These are phyloP conservation scores for Thymus mandschuricus DNA, from an alignment of 257 asterid genomes.

Conservation along the genomic window DNA sequence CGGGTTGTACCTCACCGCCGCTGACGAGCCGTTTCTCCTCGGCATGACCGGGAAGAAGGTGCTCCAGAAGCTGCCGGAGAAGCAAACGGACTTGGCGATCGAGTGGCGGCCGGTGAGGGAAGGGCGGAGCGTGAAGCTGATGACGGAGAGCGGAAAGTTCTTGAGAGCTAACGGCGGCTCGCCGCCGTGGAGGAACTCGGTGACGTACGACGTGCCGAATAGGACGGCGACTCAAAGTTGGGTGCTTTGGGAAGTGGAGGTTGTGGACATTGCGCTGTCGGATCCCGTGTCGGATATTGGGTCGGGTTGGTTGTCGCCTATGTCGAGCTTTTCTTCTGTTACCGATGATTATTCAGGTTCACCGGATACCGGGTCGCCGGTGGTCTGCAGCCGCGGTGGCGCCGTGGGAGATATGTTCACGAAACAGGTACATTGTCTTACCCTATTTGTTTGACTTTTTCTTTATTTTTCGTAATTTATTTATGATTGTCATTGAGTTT, in stretches of 20 bases:
- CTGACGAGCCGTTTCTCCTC: constrained; percentile 58
- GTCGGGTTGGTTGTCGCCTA: constrained; percentile 35
- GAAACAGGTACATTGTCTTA: constrained; percentile 37
- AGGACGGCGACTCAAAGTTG: constrained; percentile 76
- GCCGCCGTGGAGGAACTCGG: constrained; percentile 80
- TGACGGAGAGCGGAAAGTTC: constrained; percentile 63
- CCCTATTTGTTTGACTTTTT: constrained; percentile 16
- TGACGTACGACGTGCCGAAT: constrained; percentile 79
- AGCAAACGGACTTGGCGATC: constrained; percentile 29
- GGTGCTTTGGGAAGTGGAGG: constrained; percentile 77
- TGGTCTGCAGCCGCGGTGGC: not conserved
- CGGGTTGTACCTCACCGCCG: constrained; percentile 73
- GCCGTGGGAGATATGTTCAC: constrained; percentile 17
- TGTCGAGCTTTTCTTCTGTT: constrained; percentile 50
- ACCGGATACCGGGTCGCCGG: constrained; percentile 52
- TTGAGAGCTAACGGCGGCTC: constrained; percentile 81
- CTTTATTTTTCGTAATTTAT: constrained; percentile 19
- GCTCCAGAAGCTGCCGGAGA: constrained; percentile 45
- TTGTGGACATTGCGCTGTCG: constrained; percentile 52
- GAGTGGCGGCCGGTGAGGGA: constrained; percentile 83
- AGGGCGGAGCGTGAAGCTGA: constrained; percentile 60
- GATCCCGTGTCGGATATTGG: constrained; percentile 31
- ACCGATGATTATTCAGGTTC: constrained; percentile 49
- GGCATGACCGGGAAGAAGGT: constrained; percentile 84
- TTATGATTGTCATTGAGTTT: not conserved